Percentiles rank a stretch among this genome's conserved stretches.
Evolutionary conservation across 352 stramenopile species (phyloP).

Genomic region (Pythium brachiatum): DNA sequence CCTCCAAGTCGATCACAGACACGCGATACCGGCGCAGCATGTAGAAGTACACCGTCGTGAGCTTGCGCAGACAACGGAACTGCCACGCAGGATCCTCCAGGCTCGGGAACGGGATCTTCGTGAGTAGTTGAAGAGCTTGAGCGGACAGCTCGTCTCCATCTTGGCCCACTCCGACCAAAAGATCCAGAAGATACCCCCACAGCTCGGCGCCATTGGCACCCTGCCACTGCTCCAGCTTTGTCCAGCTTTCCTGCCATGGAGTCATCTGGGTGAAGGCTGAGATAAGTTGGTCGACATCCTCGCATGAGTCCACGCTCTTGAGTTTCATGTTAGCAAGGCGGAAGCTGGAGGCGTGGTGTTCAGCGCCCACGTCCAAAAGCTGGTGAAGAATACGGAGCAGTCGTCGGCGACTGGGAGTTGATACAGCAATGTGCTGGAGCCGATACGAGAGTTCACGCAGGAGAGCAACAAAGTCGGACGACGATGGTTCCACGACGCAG

Average conservation of each 20-base stretch:
- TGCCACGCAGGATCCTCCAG: slow-evolving; percentile 76
- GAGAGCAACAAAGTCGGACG: slow-evolving; percentile 50
- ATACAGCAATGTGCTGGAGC: slow-evolving; percentile 9
- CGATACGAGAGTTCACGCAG: slow-evolving; percentile 21
- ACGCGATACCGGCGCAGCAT: slow-evolving; percentile 47
- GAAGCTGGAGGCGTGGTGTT: not conserved
- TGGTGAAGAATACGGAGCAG: slow-evolving; percentile 12
- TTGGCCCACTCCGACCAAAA: slow-evolving; percentile 26
- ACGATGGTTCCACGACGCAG: slow-evolving; percentile 31
- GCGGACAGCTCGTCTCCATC: slow-evolving; percentile 1
- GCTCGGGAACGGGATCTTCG: slow-evolving; percentile 51
- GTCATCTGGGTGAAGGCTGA: slow-evolving; percentile 28
- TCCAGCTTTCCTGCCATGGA: slow-evolving; percentile 37
- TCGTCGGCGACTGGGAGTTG: slow-evolving; percentile 7
- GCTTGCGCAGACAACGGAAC: slow-evolving; percentile 64
- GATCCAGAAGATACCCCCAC: slow-evolving; percentile 64
- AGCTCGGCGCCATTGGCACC: slow-evolving; percentile 44
- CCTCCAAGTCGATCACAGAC: slow-evolving; percentile 32
- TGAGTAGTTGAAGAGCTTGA: slow-evolving; percentile 47
- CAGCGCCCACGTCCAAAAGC: not conserved
- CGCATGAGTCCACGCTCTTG: no score
- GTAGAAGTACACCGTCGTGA: slow-evolving; percentile 56
- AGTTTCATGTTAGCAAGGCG: slow-evolving; percentile 21
- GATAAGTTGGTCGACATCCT: slow-evolving; percentile 25
- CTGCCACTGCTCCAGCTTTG: slow-evolving; percentile 48